Evolutionary conservation across 2,329 filamentous ascomycete genomes (phyloP), one percentile per base, ranked within the genome.

Genomic region (Sclerotinia borealis): DNA sequence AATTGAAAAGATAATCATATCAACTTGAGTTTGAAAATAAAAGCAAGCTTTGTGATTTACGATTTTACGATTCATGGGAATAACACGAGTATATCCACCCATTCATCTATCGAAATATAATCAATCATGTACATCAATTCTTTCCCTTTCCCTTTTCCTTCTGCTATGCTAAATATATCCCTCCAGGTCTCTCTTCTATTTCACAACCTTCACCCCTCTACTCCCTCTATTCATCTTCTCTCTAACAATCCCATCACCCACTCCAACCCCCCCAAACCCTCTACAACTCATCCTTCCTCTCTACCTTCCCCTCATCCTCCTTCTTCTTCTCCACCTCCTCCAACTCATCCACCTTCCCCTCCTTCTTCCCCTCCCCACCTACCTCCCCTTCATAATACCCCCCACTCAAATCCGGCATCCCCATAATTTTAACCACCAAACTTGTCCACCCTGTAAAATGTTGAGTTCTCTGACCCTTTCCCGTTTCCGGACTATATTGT

Each of bases 361-460:
- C 47, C 25, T 52, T 52, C 50, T 29, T 29, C 29, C 31, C 50
- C 31, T 36, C 41, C 25, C 58, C 39, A 10, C 52, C 62, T 15
- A 63, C 65, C 8, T 61, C 63, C 34, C 51, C 63, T 37, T 55
- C 61, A 59, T 51, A 70, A 36, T 65, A 65, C 4, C 72, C 71
- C 41, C 65, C 71, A 59, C 67, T 72, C 50, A 74, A 61, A 69
- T 96, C 89, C 8, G 92, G 90, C 91, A 99, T 93, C 52, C 86
- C 86, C 92, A 98, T 96, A 69, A 99, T 91, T 81, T 96, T 97
- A 51, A 98, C 93, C 54, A 98, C 91, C 77, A 98, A 80, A 75
- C 92, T 96, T n/a, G 95, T 99, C 95, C 95, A 99, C 58, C 95
- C 95, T 0, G 95, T 97, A 75, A 99, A 99, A 77, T 98, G 93